phyloP scores from a whole-genome alignment of 2,329 filamentous ascomycete species.

The Penicillium nordicum region DNA sequence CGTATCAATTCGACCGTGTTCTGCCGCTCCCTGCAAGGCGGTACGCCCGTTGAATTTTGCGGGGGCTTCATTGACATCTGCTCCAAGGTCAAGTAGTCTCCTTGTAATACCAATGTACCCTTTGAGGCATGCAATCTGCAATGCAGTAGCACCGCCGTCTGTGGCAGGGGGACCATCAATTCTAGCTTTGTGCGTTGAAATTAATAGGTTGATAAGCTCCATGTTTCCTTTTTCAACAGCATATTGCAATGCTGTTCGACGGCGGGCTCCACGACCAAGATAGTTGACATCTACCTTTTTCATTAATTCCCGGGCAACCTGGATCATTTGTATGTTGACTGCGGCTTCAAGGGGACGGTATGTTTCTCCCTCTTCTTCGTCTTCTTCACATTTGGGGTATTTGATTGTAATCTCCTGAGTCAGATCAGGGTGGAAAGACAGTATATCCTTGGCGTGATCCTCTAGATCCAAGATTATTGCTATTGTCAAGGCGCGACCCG shows the following conservation, averaged over 20 bases:
- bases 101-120: slow-evolving; percentile 24
- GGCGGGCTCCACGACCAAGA: not conserved
- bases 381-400: not conserved
- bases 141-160: slow-evolving; percentile 22
- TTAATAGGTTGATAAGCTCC: slow-evolving; percentile 14
- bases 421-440: not conserved
- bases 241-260: slow-evolving; percentile 12
- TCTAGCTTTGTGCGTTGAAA: slow-evolving; percentile 12
- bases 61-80: slow-evolving; percentile 20
- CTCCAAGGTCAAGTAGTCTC: slow-evolving; percentile 18
- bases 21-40: slow-evolving; percentile 28
- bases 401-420: not conserved
- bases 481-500: not conserved
- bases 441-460: not conserved
- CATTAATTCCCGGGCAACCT: not conserved
- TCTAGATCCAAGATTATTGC: not conserved
- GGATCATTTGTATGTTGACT: not conserved
- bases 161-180: slow-evolving; percentile 8
- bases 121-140: slow-evolving; percentile 27
- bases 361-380: not conserved
- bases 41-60: slow-evolving; percentile 22
- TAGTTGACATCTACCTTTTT: slow-evolving; percentile 1
- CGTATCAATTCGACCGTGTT: slow-evolving; percentile 30
- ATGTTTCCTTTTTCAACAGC: slow-evolving; percentile 17
- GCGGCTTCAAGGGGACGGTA: slow-evolving; percentile 3